These are phyloP conservation scores for Epithele typhae DNA, from an alignment of 768 basidiomycete genomes.

Conservation along the genomic window DNA sequence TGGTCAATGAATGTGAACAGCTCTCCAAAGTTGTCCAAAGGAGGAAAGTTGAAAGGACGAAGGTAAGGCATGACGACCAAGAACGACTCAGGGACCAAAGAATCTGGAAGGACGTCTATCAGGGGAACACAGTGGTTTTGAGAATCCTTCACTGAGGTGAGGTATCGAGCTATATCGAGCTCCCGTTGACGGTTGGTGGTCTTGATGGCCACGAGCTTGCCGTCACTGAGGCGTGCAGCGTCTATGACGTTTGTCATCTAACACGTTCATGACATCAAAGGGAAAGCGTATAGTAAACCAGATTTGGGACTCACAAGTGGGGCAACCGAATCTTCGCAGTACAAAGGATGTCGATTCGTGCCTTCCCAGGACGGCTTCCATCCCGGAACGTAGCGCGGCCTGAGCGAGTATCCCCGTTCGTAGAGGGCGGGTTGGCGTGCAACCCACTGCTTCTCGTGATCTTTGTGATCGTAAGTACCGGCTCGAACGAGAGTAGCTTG, in stretches of 20 bases:
- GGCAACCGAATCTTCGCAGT: conserved; percentile 14
- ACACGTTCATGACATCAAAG: neutral
- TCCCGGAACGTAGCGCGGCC: conserved; percentile 11
- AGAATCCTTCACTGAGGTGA: neutral
- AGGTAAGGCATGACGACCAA: conserved; percentile 25
- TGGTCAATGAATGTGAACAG: conserved; percentile 15
- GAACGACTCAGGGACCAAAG: neutral
- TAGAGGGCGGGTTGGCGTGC: neutral
- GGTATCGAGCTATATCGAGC: conserved; percentile 5
- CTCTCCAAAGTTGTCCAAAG: conserved; percentile 20
- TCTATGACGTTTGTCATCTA: conserved; percentile 10
- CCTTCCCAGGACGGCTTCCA: conserved; percentile 17
- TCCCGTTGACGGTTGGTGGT: neutral
- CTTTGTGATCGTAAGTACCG: no score
- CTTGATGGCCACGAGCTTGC: conserved; percentile 11
- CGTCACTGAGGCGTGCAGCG: conserved; percentile 8
- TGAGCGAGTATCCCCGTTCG: conserved; percentile 13
- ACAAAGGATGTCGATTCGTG: conserved; percentile 4
- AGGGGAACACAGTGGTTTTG: conserved; percentile 23
- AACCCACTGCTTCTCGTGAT: no score
- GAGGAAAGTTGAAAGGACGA: conserved; percentile 23
- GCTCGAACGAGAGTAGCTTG: no score
- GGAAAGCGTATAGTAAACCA: neutral
- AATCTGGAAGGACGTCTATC: conserved; percentile 19
- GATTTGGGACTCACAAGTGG: neutral